Base-by-base conservation (phyloP, 2,329 filamentous ascomycete species). In the Aspergillus costaricaensis region DNA sequence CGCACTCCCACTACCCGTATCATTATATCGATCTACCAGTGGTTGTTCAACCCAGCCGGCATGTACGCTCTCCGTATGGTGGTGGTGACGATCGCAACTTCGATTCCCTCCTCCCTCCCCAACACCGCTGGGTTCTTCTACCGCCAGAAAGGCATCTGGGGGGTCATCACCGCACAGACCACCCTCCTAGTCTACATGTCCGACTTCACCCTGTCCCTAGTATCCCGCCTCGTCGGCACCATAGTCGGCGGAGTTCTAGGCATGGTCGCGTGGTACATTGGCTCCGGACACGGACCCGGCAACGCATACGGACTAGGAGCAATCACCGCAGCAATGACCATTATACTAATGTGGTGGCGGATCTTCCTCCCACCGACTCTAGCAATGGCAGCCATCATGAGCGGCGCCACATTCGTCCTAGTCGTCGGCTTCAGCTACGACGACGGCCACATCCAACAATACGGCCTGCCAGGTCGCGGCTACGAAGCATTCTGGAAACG, bases 91-190 rank as follows among this genome's bases (percentile, higher is more conserved):
- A 69, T 84, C 10, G 81, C 77, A 0, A 69, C 76, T 0, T 68
- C 71, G 0, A 77, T 84, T 4, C 79, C 81, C 0, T 75, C 78
- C 0, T 73, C 74, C 0, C 71, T 84, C 3, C 78, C 80, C 0
- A 66, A 69, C 25, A 76, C 75, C 1, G 77, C 82, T 0, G 81
- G 79, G 1, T 84, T 85, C 65, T 83, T 78, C 62, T 84, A 82
- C 53, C 76, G 81, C 2, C 77, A 84, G 58, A 83, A 82, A 65
- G 81, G 82, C 0, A 71, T 85, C 0, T 85, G 82, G 82, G 80
- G 74, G 0, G 68, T 84, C 8, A 83, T 85, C 44, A 84, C 81
- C 69, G 82, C 76, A 0, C 82, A 84, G 63, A 81, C 80, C 0
- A 76, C 74, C 1, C 62, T 84, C 2, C 72, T 83, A 1, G 72